Evolutionary conservation across 2,329 filamentous ascomycete species (phyloP).

Genomic region (Ascomycota sp.): DNA sequence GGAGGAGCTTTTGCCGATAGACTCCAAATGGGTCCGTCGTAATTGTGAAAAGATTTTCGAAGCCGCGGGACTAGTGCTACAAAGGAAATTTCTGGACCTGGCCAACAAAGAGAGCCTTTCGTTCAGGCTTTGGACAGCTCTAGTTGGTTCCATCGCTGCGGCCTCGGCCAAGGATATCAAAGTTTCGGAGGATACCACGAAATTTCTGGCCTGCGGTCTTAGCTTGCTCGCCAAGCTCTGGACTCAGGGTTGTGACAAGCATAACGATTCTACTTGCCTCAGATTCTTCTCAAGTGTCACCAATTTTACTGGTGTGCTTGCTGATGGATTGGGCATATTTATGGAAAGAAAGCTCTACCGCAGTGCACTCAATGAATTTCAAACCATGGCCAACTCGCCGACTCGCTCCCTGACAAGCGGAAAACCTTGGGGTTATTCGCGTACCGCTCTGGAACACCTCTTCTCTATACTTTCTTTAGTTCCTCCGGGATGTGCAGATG

Average conservation of each 20-base stretch:
- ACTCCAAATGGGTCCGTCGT: conserved; percentile 68
- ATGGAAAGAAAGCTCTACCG: conserved; percentile 35
- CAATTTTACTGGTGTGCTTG: conserved; percentile 24
- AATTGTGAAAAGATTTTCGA: conserved; percentile 43
- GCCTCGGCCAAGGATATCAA: conserved; percentile 75
- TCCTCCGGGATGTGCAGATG: conserved; percentile 23
- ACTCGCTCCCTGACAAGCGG: conserved; percentile 30
- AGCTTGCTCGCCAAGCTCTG: conserved; percentile 49
- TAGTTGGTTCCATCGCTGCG: conserved; percentile 39
- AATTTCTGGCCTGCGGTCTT: conserved; percentile 51
- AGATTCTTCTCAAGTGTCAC: conserved; percentile 32
- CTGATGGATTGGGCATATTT: conserved; percentile 33
- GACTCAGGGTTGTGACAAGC: conserved; percentile 16
- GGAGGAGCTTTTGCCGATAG: conserved; percentile 62
- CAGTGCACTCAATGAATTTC: conserved; percentile 30
- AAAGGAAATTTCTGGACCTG: conserved; percentile 39
- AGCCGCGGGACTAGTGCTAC: conserved; percentile 35
- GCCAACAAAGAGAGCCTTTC: conserved; percentile 31
- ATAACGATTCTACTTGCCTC: conserved; percentile 22
- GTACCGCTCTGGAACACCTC: conserved; percentile 42
- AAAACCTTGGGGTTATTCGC: conserved; percentile 26
- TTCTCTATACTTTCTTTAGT: conserved; percentile 34
- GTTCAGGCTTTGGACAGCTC: conserved; percentile 33
- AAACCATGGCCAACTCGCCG: conserved; percentile 43
- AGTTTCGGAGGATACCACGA: conserved; percentile 59